Evolutionary conservation across 306 rosid species (phyloP).

Genomic region (Alnus glutinosa): DNA sequence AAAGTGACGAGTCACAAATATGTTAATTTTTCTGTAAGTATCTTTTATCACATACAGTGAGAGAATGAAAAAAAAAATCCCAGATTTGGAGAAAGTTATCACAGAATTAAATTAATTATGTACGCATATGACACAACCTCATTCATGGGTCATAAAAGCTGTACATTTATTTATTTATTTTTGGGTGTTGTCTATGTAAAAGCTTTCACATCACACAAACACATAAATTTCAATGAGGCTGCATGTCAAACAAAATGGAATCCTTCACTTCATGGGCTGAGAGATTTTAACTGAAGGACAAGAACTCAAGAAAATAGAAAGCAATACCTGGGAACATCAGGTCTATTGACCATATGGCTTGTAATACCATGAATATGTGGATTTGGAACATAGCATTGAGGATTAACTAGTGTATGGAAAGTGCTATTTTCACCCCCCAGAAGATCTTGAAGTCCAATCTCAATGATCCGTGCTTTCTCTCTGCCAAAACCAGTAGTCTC

Average conservation of each 20-base stretch:
- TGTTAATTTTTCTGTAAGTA: not conserved
- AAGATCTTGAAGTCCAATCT: constrained; percentile 81
- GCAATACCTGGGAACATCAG: constrained; percentile 84
- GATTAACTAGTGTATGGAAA: constrained; percentile 86
- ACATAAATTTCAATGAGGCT: not conserved
- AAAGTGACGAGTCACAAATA: not conserved
- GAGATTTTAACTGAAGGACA: not conserved
- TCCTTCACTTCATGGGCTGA: not conserved
- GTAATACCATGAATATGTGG: constrained; percentile 63
- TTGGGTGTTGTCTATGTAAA: not conserved
- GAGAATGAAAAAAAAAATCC: not conserved
- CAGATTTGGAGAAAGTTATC: not conserved
- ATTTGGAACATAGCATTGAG: constrained; percentile 55
- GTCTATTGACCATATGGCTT: constrained; percentile 54
- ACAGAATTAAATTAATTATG: not conserved
- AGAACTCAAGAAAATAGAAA: constrained; percentile 14
- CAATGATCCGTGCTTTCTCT: constrained; percentile 59
- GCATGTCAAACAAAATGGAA: constrained; percentile 5
- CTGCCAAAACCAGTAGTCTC: constrained; percentile 83
- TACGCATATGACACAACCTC: not conserved
- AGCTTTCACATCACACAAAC: not conserved
- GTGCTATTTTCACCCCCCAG: constrained; percentile 85
- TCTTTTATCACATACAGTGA: not conserved
- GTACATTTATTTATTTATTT: not conserved
- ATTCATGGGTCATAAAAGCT: not conserved